These are phyloP conservation scores for Ceratonia siliqua DNA, from an alignment of 306 rosid species.

Conservation along the genomic window DNA sequence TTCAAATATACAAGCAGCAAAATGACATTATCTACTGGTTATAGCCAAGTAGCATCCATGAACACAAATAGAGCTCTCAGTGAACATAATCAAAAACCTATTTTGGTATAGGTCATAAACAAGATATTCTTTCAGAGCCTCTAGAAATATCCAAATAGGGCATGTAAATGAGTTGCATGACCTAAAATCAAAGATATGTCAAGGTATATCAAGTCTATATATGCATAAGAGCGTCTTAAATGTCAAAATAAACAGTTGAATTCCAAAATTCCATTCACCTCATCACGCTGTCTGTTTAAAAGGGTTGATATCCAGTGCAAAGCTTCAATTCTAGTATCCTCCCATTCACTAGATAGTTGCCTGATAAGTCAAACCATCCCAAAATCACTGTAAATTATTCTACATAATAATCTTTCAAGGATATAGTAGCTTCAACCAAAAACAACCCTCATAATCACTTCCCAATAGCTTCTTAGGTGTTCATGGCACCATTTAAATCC, in stretches of 20 bases:
- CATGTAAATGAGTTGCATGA: conserved; percentile 26
- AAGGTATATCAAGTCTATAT: conserved; percentile 12
- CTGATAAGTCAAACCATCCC: conserved; percentile 58
- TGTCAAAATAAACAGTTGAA: conserved; percentile 8
- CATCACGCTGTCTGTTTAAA: conserved; percentile 73
- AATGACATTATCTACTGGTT: background rate
- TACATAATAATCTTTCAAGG: no score
- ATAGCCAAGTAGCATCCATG: conserved; percentile 12
- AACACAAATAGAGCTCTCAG: conserved; percentile 2
- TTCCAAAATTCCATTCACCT: conserved; percentile 56
- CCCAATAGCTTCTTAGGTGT: conserved; percentile 25
- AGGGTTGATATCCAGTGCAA: conserved; percentile 95
- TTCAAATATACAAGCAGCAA: background rate
- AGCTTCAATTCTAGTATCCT: conserved; percentile 94
- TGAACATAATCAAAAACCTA: background rate
- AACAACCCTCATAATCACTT: conserved; percentile 28
- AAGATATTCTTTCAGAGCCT: conserved; percentile 21
- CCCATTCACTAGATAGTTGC: conserved; percentile 89
- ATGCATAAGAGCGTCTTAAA: conserved; percentile 6
- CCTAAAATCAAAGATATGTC: conserved; percentile 14
- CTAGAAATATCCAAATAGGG: conserved; percentile 22
- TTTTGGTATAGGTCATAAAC: conserved; percentile 2
- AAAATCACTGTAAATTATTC: conserved; percentile 34
- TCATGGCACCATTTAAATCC: background rate
- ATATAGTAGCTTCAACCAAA: conserved; percentile 26